Conservation (phyloP, 495 filamentous ascomycete species). For the Aspergillus diversus region DNA sequence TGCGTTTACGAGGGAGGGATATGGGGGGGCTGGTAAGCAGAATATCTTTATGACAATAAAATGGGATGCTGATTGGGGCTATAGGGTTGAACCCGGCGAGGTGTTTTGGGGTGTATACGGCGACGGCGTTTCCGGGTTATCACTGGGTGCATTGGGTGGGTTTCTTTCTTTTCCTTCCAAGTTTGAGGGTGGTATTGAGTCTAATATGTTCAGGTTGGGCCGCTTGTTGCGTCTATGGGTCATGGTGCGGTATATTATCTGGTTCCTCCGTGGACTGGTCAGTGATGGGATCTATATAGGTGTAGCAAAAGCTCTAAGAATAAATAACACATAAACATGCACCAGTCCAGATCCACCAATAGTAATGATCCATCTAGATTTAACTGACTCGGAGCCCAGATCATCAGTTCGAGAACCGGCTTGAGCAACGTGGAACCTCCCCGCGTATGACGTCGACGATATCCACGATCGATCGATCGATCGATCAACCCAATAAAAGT, state of each 20-base stretch:
- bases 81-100: constrained; percentile 40
- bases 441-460: constrained; percentile 3
- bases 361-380: too few species aligned
- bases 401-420: background rate
- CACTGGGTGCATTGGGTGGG: constrained; percentile 45
- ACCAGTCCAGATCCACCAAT: too few species aligned
- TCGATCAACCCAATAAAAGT: background rate
- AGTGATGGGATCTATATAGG: background rate
- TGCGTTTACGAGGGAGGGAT: constrained; percentile 49
- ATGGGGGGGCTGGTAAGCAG: constrained; percentile 45
- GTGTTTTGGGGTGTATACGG: constrained; percentile 39
- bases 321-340: too few species aligned
- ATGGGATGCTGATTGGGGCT: background rate
- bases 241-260: constrained; percentile 37
- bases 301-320: too few species aligned
- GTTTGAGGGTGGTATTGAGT: background rate
- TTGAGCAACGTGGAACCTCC: background rate
- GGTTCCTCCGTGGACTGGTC: constrained; percentile 32
- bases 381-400: background rate
- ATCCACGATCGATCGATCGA: constrained; percentile 9
- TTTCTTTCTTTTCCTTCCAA: background rate
- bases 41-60: constrained; percentile 5
- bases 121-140: constrained; percentile 34
- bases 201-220: constrained; percentile 28
- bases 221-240: constrained; percentile 30